Conservation (phyloP, 164 flowering plant genomes). For the Platanus orientalis region DNA sequence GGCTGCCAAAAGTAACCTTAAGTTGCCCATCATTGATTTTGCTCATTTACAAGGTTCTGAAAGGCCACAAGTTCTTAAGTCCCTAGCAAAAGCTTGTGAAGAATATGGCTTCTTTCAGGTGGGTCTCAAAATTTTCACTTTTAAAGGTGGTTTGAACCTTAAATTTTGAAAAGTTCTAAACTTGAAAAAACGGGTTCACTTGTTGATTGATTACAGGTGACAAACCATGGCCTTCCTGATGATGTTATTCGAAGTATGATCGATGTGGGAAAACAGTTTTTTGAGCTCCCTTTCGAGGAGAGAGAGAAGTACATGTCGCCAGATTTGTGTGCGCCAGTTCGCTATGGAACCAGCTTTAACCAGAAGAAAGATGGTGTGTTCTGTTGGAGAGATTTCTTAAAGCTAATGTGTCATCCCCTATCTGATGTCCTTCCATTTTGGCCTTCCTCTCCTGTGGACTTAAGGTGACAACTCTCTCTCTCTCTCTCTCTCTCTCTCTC, state of each 20-base stretch:
- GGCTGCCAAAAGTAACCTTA: conserved; percentile 12
- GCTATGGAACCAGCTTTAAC: conserved; percentile 88
- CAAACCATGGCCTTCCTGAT: conserved; percentile 61
- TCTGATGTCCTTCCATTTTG: conserved; percentile 50
- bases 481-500: conserved; percentile 5
- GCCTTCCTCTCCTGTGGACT: conserved; percentile 76
- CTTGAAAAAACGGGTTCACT: neutral
- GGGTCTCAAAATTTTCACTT: too few species aligned
- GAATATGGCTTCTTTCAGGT: conserved; percentile 84
- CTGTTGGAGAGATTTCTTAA: conserved; percentile 92
- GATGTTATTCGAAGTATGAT: conserved; percentile 41
- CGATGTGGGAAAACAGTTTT: conserved; percentile 51
- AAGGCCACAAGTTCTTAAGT: conserved; percentile 42
- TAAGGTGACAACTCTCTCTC: conserved; percentile 35
- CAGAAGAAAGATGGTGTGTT: conserved; percentile 78
- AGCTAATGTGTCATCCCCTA: conserved; percentile 50
- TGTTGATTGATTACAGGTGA: conserved; percentile 41
- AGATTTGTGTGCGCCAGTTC: conserved; percentile 56
- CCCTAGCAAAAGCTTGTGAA: conserved; percentile 68
- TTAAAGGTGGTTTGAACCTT: too few species aligned
- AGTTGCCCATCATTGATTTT: conserved; percentile 70
- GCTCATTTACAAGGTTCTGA: conserved; percentile 53
- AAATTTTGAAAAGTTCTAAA: neutral
- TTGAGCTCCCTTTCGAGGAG: conserved; percentile 70
- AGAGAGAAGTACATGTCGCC: conserved; percentile 65